Evolutionary conservation across 495 filamentous ascomycete genomes (phyloP).

Genomic region (Cryomyces minteri): DNA sequence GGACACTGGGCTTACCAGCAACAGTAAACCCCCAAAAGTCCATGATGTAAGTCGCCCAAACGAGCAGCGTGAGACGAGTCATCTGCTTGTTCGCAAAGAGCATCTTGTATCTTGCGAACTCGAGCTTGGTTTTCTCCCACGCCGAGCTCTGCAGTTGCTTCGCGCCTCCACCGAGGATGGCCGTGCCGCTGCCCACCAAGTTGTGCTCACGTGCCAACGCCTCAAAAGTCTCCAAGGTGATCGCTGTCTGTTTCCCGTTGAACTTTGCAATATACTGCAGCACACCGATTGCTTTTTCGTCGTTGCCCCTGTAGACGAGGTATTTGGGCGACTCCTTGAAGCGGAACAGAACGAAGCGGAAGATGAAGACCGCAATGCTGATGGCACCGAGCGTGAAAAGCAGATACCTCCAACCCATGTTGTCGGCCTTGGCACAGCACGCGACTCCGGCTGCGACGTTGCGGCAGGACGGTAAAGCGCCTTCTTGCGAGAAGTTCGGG

Average conservation of each 20-base stretch:
- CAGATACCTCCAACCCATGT: slow-evolving; percentile 37
- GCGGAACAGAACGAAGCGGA: slow-evolving; percentile 25
- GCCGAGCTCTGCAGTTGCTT: slow-evolving; percentile 11
- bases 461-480: slow-evolving; percentile 19
- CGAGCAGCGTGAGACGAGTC: slow-evolving; percentile 22
- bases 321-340: slow-evolving; percentile 30
- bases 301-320: slow-evolving; percentile 23
- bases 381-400: slow-evolving; percentile 26
- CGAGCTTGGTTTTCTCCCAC: slow-evolving; percentile 15
- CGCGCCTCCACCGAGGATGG: slow-evolving; percentile 12
- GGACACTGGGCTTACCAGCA: slow-evolving; percentile 12
- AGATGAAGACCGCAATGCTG: slow-evolving; percentile 24
- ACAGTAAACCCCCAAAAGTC: slow-evolving; percentile 28
- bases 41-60: slow-evolving; percentile 25
- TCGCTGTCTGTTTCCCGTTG: slow-evolving; percentile 18
- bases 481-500: slow-evolving; percentile 15
- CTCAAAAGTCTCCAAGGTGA: slow-evolving; percentile 19
- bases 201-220: slow-evolving; percentile 14
- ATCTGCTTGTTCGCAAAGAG: slow-evolving; percentile 19
- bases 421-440: slow-evolving; percentile 29
- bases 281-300: slow-evolving; percentile 24
- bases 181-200: slow-evolving; percentile 2
- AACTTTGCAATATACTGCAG: slow-evolving; percentile 23
- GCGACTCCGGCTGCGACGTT: slow-evolving; percentile 12
- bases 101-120: slow-evolving; percentile 20